A percentile compares a stretch with the other conserved stretches of the same genome.
Evolutionary conservation across 805 yeast species (phyloP).

Genomic region (Hanseniaspora valbyensis): DNA sequence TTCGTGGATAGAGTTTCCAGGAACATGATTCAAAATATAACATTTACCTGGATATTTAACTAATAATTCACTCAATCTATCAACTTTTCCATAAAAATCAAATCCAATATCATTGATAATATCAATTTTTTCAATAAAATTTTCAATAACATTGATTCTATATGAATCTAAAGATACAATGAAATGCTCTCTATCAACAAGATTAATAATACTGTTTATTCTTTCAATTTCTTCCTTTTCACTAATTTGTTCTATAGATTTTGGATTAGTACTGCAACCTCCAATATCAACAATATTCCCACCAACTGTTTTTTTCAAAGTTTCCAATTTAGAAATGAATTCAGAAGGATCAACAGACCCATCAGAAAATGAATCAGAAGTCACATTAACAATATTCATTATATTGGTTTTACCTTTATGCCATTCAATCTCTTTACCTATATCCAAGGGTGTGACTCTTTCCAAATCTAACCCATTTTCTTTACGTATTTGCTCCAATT

Average conservation of each 20-base stretch:
- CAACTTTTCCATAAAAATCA: conserved; percentile 40
- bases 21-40: conserved; percentile 68
- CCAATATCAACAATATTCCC: conserved; percentile 63
- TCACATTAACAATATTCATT: conserved; percentile 82
- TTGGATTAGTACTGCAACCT: conserved; percentile 90
- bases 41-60: conserved; percentile 57
- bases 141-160: conserved; percentile 60
- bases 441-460: conserved; percentile 39
- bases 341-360: conserved; percentile 43
- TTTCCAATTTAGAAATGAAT: conserved; percentile 33
- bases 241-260: conserved; percentile 45
- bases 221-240: conserved; percentile 58
- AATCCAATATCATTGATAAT: conserved; percentile 85
- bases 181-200: conserved; percentile 41
- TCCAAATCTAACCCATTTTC: conserved; percentile 41
- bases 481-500: conserved; percentile 45
- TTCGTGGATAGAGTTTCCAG: conserved; percentile 52
- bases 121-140: conserved; percentile 60
- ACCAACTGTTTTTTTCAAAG: conserved; percentile 38
- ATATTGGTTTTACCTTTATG: conserved; percentile 31
- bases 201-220: conserved; percentile 60
- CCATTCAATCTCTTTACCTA: conserved; percentile 16
- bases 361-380: conserved; percentile 94
- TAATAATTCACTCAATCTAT: conserved; percentile 54
- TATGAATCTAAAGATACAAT: conserved; percentile 83